Conservation (phyloP, 805 yeast genomes). For the Candida qinlingensis region DNA sequence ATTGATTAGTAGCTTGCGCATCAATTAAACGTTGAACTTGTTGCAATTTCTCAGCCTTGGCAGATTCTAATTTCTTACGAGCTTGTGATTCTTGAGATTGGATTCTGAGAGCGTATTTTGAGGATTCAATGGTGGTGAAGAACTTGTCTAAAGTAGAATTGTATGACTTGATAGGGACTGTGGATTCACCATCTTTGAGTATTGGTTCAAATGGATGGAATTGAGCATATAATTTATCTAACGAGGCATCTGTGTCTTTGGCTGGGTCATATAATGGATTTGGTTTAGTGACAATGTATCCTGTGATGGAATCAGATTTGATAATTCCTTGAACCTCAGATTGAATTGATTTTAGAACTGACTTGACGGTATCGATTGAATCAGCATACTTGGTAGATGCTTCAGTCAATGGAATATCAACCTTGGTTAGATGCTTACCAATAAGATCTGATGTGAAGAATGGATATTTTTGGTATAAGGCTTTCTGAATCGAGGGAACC, state of each 20-base stretch:
- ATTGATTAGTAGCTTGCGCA: conserved; percentile 57
- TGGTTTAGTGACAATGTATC: conserved; percentile 58
- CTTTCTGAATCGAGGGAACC: conserved; percentile 59
- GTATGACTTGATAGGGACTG: conserved; percentile 55
- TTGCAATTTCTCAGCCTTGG: conserved; percentile 63
- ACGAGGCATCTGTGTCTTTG: conserved; percentile 32
- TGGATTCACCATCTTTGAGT: conserved; percentile 24
- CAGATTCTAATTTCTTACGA: conserved; percentile 64
- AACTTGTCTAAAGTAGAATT: conserved; percentile 78
- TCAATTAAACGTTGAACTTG: conserved; percentile 62
- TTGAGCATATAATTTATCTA: conserved; percentile 53
- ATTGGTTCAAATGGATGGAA: conserved; percentile 64
- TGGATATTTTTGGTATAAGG: conserved; percentile 62
- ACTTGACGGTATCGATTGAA: conserved; percentile 29
- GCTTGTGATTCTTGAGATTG: conserved; percentile 79
- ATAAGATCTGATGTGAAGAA: conserved; percentile 77
- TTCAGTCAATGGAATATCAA: conserved; percentile 37
- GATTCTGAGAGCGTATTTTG: conserved; percentile 65
- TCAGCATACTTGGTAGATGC: conserved; percentile 26
- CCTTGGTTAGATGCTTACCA: conserved; percentile 45
- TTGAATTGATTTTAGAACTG: conserved; percentile 45
- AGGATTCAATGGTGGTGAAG: conserved; percentile 80
- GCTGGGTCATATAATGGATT: conserved; percentile 45
- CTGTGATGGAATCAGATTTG: conserved; percentile 35
- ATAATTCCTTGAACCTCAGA: conserved; percentile 35